Conservation (phyloP, 2,329 filamentous ascomycete genomes). For the Samsoniella hepiali region DNA sequence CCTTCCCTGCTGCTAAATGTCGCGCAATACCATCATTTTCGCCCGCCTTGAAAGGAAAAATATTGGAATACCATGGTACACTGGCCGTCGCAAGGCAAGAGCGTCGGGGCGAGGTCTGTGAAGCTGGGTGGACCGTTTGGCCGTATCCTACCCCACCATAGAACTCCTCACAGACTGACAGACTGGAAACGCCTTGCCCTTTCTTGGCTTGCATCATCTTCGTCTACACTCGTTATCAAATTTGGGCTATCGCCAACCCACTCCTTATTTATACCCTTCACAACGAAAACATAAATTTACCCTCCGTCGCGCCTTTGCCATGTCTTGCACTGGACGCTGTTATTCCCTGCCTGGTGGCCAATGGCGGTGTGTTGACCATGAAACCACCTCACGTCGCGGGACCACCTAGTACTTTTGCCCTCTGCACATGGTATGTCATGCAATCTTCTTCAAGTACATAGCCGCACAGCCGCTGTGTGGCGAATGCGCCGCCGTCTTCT, state of each 20-base stretch:
- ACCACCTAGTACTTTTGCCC: conserved; percentile 32
- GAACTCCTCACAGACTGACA: no score
- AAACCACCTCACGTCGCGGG: conserved; percentile 20
- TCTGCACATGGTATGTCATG: conserved; percentile 29
- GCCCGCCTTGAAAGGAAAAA: background rate
- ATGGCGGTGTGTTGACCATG: conserved; percentile 24
- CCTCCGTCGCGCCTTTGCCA: background rate
- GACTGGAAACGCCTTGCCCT: no score
- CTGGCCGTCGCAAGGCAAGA: background rate
- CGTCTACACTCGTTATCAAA: background rate
- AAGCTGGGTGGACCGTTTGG: background rate
- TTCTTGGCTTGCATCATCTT: background rate
- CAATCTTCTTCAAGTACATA: conserved; percentile 21
- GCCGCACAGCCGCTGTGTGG: conserved; percentile 31
- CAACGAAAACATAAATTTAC: background rate
- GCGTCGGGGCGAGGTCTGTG: background rate
- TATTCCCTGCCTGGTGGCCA: conserved; percentile 18
- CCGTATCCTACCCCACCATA: background rate
- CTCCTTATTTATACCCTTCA: background rate
- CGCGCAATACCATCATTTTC: no score
- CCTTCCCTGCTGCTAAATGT: no score
- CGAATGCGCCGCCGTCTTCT: conserved; percentile 34
- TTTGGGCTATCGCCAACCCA: background rate
- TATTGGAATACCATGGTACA: no score
- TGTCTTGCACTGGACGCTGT: conserved; percentile 28